A percentile compares a stretch with the other conserved stretches of the same genome.
Evolutionary conservation across 148 eudicot genomes (phyloP).

Genomic region (Silene uniflora): DNA sequence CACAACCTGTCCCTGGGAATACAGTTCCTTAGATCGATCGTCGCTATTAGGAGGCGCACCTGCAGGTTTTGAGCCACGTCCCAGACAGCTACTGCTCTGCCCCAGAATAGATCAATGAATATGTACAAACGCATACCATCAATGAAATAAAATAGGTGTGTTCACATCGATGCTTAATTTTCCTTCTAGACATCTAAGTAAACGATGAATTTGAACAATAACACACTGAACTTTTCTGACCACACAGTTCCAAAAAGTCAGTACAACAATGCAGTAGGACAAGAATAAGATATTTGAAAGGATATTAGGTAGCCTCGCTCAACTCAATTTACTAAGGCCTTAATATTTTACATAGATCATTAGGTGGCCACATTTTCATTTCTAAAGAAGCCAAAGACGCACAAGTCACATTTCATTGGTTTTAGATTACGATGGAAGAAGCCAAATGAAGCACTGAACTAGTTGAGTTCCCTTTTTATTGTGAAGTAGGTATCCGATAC

Average conservation of each 20-base stretch:
- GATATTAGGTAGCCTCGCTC: no score
- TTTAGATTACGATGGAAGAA: no score
- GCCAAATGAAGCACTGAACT: no score
- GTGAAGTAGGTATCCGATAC: no score
- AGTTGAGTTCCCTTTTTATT: no score
- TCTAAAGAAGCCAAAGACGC: not conserved
- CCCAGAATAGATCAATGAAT: conserved; percentile 30
- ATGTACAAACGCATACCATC: conserved; percentile 11
- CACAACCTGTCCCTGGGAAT: conserved; percentile 33
- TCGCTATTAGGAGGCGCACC: conserved; percentile 43
- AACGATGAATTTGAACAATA: no score
- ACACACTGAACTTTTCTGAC: no score
- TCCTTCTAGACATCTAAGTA: not conserved
- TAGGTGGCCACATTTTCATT: not conserved
- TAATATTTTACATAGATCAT: no score
- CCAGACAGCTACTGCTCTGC: conserved; percentile 77
- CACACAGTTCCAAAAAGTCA: no score
- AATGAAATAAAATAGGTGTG: not conserved
- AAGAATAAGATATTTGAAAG: no score
- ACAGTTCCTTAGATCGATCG: conserved; percentile 51
- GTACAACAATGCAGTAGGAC: no score
- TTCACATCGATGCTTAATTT: not conserved
- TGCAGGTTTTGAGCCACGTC: conserved; percentile 50
- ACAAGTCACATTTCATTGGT: not conserved
- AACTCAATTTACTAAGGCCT: no score